Evolutionary conservation across 1,139 yeast genomes (phyloP), one percentile per base, ranked within the genome.

Genomic region (Suhomyces atakaporum): DNA sequence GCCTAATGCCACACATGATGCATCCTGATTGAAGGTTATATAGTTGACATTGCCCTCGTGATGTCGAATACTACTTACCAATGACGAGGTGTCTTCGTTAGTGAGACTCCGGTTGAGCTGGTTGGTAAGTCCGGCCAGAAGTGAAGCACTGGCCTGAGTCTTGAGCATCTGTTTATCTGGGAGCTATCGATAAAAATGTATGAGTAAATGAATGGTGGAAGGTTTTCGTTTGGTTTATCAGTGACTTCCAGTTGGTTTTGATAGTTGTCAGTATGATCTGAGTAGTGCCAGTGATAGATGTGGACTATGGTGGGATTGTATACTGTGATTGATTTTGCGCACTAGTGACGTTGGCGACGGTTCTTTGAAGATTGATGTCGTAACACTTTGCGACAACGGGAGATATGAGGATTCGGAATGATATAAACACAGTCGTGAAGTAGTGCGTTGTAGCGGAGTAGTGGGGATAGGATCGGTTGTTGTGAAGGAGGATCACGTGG

Each of bases 11-110:
- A 90, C 74, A 57, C 97, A 90, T 40, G 89, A 73, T 40, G 85
- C 84, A 58, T 90, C 95, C 65, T 92, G 98, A 62, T 92, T 92
- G 70, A 92, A 92, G 35, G 84, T 77, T 42, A 89, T 75, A 54
- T 70, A 75, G 53, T 78, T 79, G 42, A 81, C 73, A 13, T 50
- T 47, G 28, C 58, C 61, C 25, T 40, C 43, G 20, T 18, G n/a
- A 13, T 36, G 25, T 11, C 35, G 33, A 18, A 32, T 20, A 10
- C 37, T 32, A 33, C 42, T 39, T 16, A 29, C 37, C 11, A 40
- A 25, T 5, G 42, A 35, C 7, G 37, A 31, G 2, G 38, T 27
- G 8, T 38, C 45, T 13, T 42, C 45, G 9, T 38, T 39, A 15
- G 43, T 35, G 24, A 42, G 27, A 27, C 46, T 42, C 4, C 36